phyloP scores from a whole-genome alignment of 1,284 basidiomycete species.

The Cryptococcus hybrid region DNA sequence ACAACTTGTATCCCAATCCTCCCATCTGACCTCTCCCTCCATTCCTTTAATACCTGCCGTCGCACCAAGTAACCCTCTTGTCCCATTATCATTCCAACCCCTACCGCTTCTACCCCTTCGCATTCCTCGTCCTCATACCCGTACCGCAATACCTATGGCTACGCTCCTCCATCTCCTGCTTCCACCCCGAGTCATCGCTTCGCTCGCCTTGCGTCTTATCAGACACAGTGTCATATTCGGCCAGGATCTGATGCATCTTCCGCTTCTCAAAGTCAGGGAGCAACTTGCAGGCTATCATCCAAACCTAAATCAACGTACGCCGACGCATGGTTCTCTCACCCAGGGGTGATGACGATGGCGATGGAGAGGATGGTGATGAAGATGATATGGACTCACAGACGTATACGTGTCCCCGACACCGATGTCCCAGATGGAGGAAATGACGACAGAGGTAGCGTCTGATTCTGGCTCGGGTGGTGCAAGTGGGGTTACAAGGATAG shows the following conservation, averaged over 20 bases:
- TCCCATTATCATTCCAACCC: conserved; percentile 34
- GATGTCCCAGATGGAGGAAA: not conserved
- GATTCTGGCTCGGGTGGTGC: not conserved
- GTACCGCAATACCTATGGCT: conserved; percentile 9
- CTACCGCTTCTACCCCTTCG: conserved; percentile 15
- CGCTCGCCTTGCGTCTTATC: too few relatives aligned
- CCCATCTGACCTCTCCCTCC: not conserved
- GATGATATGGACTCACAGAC: not conserved
- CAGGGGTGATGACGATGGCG: conserved; percentile 9
- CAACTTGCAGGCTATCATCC: not conserved
- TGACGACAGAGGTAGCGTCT: not conserved
- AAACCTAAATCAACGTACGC: not conserved
- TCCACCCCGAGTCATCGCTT: conserved; percentile 6
- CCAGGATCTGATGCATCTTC: too few relatives aligned
- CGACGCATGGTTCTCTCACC: not conserved
- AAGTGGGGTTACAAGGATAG: not conserved
- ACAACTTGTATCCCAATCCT: not conserved
- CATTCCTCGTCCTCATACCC: not conserved
- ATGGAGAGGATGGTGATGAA: conserved; percentile 18
- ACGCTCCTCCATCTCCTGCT: conserved; percentile 36
- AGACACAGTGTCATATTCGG: too few relatives aligned
- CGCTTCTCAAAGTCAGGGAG: too few relatives aligned
- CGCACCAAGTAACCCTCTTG: conserved; percentile 7
- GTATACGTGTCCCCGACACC: conserved; percentile 38
- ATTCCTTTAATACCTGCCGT: not conserved